Percentiles rank a stretch among this genome's conserved stretches.
phyloP scores from a whole-genome alignment of 768 basidiomycete species.

The Tulasnella sp. region DNA sequence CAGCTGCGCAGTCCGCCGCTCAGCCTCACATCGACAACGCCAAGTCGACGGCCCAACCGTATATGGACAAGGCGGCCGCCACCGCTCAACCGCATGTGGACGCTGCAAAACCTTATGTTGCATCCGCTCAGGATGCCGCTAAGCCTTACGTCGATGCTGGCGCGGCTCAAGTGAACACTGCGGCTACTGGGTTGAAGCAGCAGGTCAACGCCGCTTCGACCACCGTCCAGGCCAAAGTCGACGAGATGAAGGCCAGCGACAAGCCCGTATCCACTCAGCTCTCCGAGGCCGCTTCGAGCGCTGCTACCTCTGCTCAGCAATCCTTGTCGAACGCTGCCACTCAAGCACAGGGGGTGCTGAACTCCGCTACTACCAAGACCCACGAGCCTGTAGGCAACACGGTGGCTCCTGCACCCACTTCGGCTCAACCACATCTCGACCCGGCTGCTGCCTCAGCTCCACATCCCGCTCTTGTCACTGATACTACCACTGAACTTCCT shows the following conservation, averaged over 20 bases:
- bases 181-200: background rate
- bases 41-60: slow-evolving; percentile 41
- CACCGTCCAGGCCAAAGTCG: background rate
- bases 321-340: background rate
- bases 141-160: slow-evolving; percentile 20
- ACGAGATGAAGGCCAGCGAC: slow-evolving; percentile 13
- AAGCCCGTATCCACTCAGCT: background rate
- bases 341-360: background rate
- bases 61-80: slow-evolving; percentile 34
- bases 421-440: background rate
- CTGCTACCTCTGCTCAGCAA: background rate
- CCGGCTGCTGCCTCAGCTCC: background rate
- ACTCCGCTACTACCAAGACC: background rate
- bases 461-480: background rate
- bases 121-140: slow-evolving; percentile 12
- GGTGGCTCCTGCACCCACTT: background rate
- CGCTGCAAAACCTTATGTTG: slow-evolving; percentile 9
- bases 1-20: slow-evolving; percentile 29
- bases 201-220: slow-evolving; percentile 2
- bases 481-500: slow-evolving; percentile 1
- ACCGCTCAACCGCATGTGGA: slow-evolving; percentile 31
- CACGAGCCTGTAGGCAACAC: background rate
- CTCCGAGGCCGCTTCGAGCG: background rate
- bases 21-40: slow-evolving; percentile 44
- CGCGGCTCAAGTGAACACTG: slow-evolving; percentile 13